Base-by-base conservation (phyloP, 352 stramenopile genomes). In the Halophytophthora batemanensis region DNA sequence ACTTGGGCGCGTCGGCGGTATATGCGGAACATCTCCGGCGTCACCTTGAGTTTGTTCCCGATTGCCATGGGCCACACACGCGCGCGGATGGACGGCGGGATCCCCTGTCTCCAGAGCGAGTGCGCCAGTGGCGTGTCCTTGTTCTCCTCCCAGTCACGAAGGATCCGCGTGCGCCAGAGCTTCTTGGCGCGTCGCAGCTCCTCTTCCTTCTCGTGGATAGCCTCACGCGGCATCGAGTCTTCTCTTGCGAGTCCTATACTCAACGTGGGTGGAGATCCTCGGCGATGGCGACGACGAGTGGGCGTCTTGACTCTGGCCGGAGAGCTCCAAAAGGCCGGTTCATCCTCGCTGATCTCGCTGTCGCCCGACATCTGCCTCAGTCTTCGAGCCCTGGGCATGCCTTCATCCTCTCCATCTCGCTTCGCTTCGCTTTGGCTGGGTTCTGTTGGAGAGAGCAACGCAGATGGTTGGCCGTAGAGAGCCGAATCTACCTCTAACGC, bases 11-110 rank as follows among this genome's bases (percentile, higher is more conserved):
- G 70, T 37, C 67, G 57, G 7, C 80, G 79, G 37, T 93, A 95
- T 25, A 93, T 90, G 44, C 86, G 65, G 50, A 90, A 96, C 77
- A 95, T 92, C 19, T 90, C 77, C 1, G 85, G 83, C 2, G 84
- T 96, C 17, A 95, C 73, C 50, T 91, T 93, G 11, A 96, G 63
- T 21, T 79, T 78, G 54, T 96, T 96, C 0, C 84, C 86, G 33
- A 95, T 91, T 14, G 80, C 81, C 36, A 93, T 71, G 13, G 86
- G 86, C 84, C 84, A 96, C 23, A 92, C 86, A 18, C 74, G 68
- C 0, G 83, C 77, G 2, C 83, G 78, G n/a, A 94, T 78, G 2
- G 83, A 92, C 18, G 83, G 83, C 1, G 83, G 83, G 42, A 94
- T 92, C 3, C 83, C 83, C 45, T 92, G 81, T 2, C 83, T 65